Base-by-base conservation (phyloP, 2,329 filamentous ascomycete species). In the Cercospora sesami region DNA sequence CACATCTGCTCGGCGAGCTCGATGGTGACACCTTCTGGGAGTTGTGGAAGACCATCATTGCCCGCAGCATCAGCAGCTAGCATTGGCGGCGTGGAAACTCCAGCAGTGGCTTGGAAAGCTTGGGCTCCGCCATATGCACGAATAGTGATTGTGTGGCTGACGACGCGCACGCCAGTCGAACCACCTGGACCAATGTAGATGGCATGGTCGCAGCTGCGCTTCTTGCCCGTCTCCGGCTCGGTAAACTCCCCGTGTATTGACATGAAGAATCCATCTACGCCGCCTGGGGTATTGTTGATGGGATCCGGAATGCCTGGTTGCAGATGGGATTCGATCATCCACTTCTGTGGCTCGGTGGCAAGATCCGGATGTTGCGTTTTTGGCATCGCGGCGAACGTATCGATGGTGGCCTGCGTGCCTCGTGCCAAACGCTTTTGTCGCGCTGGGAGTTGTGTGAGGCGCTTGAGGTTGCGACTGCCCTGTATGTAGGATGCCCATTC, bases 191-290 rank as follows among this genome's bases (percentile, higher is more conserved):
- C 0, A 88, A 91, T 71, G 79, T 80, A 73, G 76, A 96, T 92
- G 0, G 88, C 91, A 61, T 93, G 89, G 64, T 93, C 92, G 79
- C 96, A 96, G 78, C 90, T 93, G 68, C 93, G 89, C 10, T 76
- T 89, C 87, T 72, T 73, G 30, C 42, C 87, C 84, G 53, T 85
- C 86, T 60, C 55, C 86, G 84, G 59, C 76, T 97, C 93, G 60
- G 94, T 89, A 68, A 93, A 96, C 75, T 94, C 91, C 70, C 93
- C 91, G 74, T 95, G 91, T n/a, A 94, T 85, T 7, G 86, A 90
- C 72, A 96, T 86, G 60, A 92, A 85, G 71, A 96, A 86, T 7
- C 93, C 92, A 71, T 91, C 91, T 21, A 94, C 91, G 4, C 91
- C 92, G 21, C 82, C 81, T 0, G 81, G 77, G 69, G 84, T 89